Base-by-base conservation (phyloP, 768 basidiomycete species). In the Mycena venus region DNA sequence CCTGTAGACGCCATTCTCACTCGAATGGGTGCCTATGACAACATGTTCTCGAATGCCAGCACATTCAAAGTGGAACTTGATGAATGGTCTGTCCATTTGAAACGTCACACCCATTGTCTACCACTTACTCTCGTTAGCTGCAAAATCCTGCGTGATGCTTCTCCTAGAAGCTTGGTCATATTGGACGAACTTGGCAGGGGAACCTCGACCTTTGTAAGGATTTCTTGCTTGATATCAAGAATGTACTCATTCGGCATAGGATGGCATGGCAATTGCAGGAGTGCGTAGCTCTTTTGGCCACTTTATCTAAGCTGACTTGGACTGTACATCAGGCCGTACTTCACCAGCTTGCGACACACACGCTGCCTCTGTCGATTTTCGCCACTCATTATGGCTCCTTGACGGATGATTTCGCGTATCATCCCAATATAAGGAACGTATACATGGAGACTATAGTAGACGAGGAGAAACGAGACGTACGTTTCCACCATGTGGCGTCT, bases 51-150 rank as follows among this genome's bases (percentile, higher is more conserved):
- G 3, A 93, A 96, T 77, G 91, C 96, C 1, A 96, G 96, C 83
- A 99, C 98, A 0, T 99, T 99, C 90, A 98, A 99, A 82, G 98
- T 99, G 25, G 98, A 99, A 81, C 86, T 99, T 69, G 98, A 99
- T 81, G 98, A 99, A 90, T 96, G 96, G 96, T 96, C 78, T 49
- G 83, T 75, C 73, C 42, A 7, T 29, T n/a, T n/a, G n/a, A n/a
- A n/a, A n/a, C 25, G 23, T 8, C 27, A 23, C 40, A 31, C 17
- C 21, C 10, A 7, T 15, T 40, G 6, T 31, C 49, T 27, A 44
- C 31, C 72, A 47, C 27, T 38, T 25, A 47, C 70, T 14, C 21
- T 10, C 42, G 12, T 31, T 72, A 97, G 96, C 78, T 97, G 94
- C 83, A 98, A 98, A 83, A 97, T 99, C 78, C 87, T 99, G 47